Evolutionary conservation across 352 stramenopile genomes (phyloP).

Genomic region (Phytophthora brassicae): DNA sequence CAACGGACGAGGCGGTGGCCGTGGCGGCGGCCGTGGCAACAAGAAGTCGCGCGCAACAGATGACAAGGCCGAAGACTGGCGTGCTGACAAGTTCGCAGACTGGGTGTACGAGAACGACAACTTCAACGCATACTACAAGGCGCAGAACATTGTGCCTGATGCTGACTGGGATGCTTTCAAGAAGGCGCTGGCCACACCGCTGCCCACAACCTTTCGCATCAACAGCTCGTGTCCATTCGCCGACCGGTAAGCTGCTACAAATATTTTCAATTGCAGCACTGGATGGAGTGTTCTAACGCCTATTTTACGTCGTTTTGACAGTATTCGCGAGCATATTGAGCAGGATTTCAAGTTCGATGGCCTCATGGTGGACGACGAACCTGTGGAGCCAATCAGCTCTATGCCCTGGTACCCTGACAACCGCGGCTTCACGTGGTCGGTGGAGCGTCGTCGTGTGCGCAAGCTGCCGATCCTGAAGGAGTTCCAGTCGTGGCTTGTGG

Average conservation of each 20-base stretch:
- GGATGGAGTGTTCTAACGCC: background rate
- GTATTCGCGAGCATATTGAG: constrained; percentile 84
- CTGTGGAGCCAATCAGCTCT: constrained; percentile 76
- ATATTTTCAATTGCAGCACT: background rate
- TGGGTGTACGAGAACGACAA: constrained; percentile 88
- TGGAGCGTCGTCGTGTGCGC: constrained; percentile 89
- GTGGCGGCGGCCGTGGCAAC: constrained; percentile 27
- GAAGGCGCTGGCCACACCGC: constrained; percentile 79
- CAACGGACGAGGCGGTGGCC: constrained; percentile 38
- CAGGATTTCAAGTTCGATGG: constrained; percentile 87
- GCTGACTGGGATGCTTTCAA: constrained; percentile 92
- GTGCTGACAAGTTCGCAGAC: constrained; percentile 74
- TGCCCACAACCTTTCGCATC: constrained; percentile 94
- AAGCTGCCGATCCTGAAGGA: constrained; percentile 91
- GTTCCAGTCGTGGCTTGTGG: constrained; percentile 97
- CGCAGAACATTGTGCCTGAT: constrained; percentile 78
- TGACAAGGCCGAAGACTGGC: constrained; percentile 34
- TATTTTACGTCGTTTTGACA: constrained; percentile 20
- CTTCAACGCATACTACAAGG: constrained; percentile 88
- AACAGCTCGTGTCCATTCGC: constrained; percentile 89
- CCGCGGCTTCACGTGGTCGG: constrained; percentile 89
- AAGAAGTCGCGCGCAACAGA: constrained; percentile 58
- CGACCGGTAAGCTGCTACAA: constrained; percentile 47
- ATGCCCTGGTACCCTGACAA: constrained; percentile 92
- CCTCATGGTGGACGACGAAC: constrained; percentile 76